Evolutionary conservation across 495 filamentous ascomycete genomes (phyloP), one percentile per base, ranked within the genome.

Genomic region (Astrothelium subdiscretum): DNA sequence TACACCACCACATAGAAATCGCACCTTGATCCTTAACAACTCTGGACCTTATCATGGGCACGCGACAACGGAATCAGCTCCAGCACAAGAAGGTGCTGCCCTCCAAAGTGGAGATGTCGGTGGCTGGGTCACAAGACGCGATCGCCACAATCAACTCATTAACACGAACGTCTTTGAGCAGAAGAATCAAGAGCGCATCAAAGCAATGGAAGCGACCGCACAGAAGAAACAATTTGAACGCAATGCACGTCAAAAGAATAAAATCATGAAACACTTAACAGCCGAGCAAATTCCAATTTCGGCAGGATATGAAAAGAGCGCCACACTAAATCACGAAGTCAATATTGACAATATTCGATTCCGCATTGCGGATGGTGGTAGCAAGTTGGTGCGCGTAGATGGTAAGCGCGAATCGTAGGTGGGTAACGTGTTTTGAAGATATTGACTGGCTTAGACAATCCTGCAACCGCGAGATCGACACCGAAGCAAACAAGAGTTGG

Each of bases 111-210:
- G 52, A 58, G 62, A 66, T 43, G 11, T 60, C 64, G 61, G 72
- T 24, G 68, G 82, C 12, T 95, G 90, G 87, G 83, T 95, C 32
- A 80, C 87, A 24, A 92, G 87, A 70, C 85, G 78, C 59, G 91
- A 91, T 66, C 87, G 90, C 59, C 90, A 95, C 66, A 82, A 92
- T 74, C 91, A 96, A 72, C 74, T 96, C 57, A 96, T 97, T 74
- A 96, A 95, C 69, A 80, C 85, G 20, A 80, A 85, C 2, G 81
- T 95, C 15, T 95, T 89, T 73, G 86, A 95, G 67, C 86, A 89
- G 72, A 84, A 89, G 60, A 78, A 80, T 1, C 83, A 85, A 65
- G 80, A 82, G n/a, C 80, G 89, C 38, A 77, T 84, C 1, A 85
- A 83, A 68, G 90, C 89, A 11, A 86, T 94, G 57, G 86, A 90